phyloP scores from a whole-genome alignment of 2,329 filamentous ascomycete species.

The Trichoderma asperellum region DNA sequence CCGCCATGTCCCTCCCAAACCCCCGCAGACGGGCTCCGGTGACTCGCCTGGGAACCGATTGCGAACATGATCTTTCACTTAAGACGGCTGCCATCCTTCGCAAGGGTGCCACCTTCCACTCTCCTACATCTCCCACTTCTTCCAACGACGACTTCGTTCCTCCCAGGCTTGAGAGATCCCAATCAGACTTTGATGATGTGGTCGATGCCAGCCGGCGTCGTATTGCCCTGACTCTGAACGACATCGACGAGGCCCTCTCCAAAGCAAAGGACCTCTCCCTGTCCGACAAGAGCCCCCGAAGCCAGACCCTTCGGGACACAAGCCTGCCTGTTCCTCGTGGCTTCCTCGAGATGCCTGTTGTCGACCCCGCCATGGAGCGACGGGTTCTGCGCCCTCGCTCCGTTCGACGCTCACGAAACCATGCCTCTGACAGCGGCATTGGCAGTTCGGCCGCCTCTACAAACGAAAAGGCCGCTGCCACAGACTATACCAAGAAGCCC shows the following conservation, averaged over 20 bases:
- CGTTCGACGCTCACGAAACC: slow-evolving; percentile 63
- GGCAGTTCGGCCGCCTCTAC: slow-evolving; percentile 77
- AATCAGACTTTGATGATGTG: slow-evolving; percentile 72
- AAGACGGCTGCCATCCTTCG: slow-evolving; percentile 55
- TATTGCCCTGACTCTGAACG: slow-evolving; percentile 66
- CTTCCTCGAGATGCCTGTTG: slow-evolving; percentile 61
- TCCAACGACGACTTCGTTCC: slow-evolving; percentile 52
- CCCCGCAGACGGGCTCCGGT: slow-evolving; percentile 52
- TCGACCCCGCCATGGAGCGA: slow-evolving; percentile 56
- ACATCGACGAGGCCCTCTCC: slow-evolving; percentile 66
- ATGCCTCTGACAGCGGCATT: slow-evolving; percentile 84
- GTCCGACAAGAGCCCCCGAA: slow-evolving; percentile 41
- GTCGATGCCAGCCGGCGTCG: slow-evolving; percentile 71
- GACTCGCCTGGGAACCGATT: slow-evolving; percentile 44
- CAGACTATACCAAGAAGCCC: slow-evolving; percentile 50
- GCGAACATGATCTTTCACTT: slow-evolving; percentile 41
- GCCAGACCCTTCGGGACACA: slow-evolving; percentile 53
- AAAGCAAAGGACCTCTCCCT: slow-evolving; percentile 49
- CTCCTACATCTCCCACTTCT: slow-evolving; percentile 50
- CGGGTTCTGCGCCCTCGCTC: slow-evolving; percentile 58
- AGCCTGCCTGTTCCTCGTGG: slow-evolving; percentile 63
- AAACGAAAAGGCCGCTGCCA: slow-evolving; percentile 53
- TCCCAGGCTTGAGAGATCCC: slow-evolving; percentile 65
- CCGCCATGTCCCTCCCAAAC: slow-evolving; percentile 54
- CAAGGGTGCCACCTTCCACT: slow-evolving; percentile 72